A percentile compares a stretch with the other conserved stretches of the same genome.
Evolutionary conservation across 306 rosid species (phyloP).

Genomic region (Acacia acuminata): DNA sequence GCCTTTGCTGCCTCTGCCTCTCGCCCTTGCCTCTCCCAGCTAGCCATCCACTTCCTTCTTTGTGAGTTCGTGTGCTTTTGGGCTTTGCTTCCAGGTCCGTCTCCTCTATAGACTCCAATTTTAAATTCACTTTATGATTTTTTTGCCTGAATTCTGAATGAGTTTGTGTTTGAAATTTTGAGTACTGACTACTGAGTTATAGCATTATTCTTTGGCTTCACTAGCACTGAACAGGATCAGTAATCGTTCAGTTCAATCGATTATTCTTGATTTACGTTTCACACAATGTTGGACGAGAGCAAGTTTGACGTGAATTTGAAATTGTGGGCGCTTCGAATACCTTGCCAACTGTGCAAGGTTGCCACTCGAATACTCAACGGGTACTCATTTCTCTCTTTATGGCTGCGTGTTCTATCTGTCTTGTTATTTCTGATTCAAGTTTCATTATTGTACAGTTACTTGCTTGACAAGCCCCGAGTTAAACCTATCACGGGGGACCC

Average conservation of each 20-base stretch:
- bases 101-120: background rate
- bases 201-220: background rate
- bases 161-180: no score
- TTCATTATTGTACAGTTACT: conserved; percentile 48
- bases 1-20: background rate
- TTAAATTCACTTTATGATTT: background rate
- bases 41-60: background rate
- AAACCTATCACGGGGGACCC: conserved; percentile 89
- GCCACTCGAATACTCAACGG: conserved; percentile 80
- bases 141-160: background rate
- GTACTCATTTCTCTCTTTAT: conserved; percentile 33
- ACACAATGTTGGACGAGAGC: conserved; percentile 65
- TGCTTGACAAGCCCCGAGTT: conserved; percentile 83
- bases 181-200: no score
- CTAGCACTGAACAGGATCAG: background rate
- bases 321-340: conserved; percentile 84
- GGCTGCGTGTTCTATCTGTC: background rate
- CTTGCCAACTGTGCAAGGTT: conserved; percentile 77
- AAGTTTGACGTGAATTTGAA: conserved; percentile 66
- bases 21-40: no score
- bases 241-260: background rate
- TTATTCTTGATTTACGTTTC: background rate
- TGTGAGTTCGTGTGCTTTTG: background rate
- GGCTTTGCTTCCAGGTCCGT: background rate
- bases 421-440: background rate